A percentile compares a stretch with the other conserved stretches of the same genome.
phyloP scores from a whole-genome alignment of 2,329 filamentous ascomycete species.

The Stromatinia cepivora region DNA sequence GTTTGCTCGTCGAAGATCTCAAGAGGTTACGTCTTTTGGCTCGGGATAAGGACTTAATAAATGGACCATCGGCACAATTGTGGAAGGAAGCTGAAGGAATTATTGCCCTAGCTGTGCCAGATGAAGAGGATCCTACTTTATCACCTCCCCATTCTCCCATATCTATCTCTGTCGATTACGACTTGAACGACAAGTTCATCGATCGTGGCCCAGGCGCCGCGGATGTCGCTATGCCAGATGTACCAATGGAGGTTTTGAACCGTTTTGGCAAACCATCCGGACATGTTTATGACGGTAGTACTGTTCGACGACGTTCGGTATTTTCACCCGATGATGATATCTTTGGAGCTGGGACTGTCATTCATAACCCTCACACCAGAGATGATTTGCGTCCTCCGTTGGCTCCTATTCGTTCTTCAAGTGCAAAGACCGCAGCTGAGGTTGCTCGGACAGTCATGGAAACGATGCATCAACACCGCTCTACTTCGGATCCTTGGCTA shows the following conservation, averaged over 20 bases:
- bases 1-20: slow-evolving; percentile 77
- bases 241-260: slow-evolving; percentile 46
- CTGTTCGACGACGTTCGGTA: slow-evolving; percentile 58
- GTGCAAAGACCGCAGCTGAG: slow-evolving; percentile 47
- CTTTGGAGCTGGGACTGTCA: slow-evolving; percentile 47
- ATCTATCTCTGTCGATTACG: slow-evolving; percentile 48
- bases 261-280: slow-evolving; percentile 32
- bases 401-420: slow-evolving; percentile 33
- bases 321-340: slow-evolving; percentile 67
- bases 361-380: slow-evolving; percentile 39
- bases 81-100: slow-evolving; percentile 87
- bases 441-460: slow-evolving; percentile 62
- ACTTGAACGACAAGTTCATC: slow-evolving; percentile 46
- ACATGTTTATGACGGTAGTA: slow-evolving; percentile 51
- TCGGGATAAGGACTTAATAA: slow-evolving; percentile 63
- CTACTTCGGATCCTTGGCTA: slow-evolving; percentile 45
- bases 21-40: slow-evolving; percentile 75
- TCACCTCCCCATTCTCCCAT: slow-evolving; percentile 37
- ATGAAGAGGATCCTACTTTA: slow-evolving; percentile 54
- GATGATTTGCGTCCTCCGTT: slow-evolving; percentile 39
- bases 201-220: slow-evolving; percentile 46
- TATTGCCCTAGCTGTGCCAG: slow-evolving; percentile 76
- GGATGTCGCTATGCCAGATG: slow-evolving; percentile 50
- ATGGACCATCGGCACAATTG: slow-evolving; percentile 58
- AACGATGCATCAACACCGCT: slow-evolving; percentile 58